phyloP scores from a whole-genome alignment of 2,329 filamentous ascomycete genomes.

The Sordariomycetes sp. region DNA sequence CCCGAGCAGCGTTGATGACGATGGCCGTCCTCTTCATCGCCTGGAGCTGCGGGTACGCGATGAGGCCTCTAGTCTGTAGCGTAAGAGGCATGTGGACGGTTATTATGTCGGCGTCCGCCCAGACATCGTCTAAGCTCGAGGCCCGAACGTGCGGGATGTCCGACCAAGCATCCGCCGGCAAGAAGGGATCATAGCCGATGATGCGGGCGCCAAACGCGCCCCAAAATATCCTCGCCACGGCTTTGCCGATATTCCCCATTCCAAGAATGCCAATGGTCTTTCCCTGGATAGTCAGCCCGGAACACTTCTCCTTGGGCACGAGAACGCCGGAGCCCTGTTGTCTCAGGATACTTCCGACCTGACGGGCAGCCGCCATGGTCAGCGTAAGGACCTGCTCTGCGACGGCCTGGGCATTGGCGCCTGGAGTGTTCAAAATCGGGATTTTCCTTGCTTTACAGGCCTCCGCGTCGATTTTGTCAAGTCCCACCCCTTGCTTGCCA shows the following conservation, averaged over 20 bases:
- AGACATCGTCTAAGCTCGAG: conserved; percentile 16
- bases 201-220: conserved; percentile 19
- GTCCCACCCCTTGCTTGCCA: conserved; percentile 46
- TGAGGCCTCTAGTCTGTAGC: conserved; percentile 15
- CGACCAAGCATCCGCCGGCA: conserved; percentile 16
- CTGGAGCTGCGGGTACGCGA: conserved; percentile 11
- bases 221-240: conserved; percentile 20
- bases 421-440: conserved; percentile 67
- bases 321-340: conserved; percentile 14
- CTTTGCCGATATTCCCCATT: conserved; percentile 24
- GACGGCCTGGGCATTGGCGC: conserved; percentile 68
- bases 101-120: conserved; percentile 18
- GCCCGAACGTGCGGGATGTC: conserved; percentile 18
- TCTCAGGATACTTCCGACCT: conserved; percentile 2
- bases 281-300: conserved; percentile 18
- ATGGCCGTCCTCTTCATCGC: conserved; percentile 23
- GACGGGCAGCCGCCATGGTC: conserved; percentile 38
- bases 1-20: conserved; percentile 23
- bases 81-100: conserved; percentile 23
- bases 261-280: conserved; percentile 22
- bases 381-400: conserved; percentile 67
- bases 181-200: conserved; percentile 21
- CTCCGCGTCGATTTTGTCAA: conserved; percentile 70
- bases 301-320: conserved; percentile 25
- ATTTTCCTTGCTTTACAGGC: conserved; percentile 61